Percentiles rank a stretch among this genome's conserved stretches.
phyloP scores from a whole-genome alignment of 306 rosid genomes.

The Dalbergia cochinchinensis region DNA sequence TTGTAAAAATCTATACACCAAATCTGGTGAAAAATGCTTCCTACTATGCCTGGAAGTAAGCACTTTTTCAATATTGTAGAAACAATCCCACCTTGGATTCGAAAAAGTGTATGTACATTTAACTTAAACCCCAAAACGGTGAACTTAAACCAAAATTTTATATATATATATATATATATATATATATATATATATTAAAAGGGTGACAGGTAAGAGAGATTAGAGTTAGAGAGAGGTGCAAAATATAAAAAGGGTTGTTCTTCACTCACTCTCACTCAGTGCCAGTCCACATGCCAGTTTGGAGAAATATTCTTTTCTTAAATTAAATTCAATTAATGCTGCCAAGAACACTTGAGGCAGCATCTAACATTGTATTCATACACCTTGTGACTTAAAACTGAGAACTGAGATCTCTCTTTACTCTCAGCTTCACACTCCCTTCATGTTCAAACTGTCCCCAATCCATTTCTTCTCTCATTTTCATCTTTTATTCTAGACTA shows the following conservation, averaged over 20 bases:
- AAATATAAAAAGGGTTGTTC: conserved; percentile 64
- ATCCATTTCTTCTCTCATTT: conserved; percentile 39
- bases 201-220: conserved; percentile 56
- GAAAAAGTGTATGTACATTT: conserved; percentile 41
- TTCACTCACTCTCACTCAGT: conserved; percentile 62
- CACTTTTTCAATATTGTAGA: conserved; percentile 50
- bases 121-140: conserved; percentile 35
- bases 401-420: conserved; percentile 48
- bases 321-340: conserved; percentile 52
- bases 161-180: background rate
- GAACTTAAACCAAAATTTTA: conserved; percentile 5
- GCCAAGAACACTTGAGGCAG: conserved; percentile 73
- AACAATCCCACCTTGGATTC: conserved; percentile 69
- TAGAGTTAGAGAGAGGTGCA: conserved; percentile 40
- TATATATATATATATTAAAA: conserved; percentile 2
- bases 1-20: conserved; percentile 61
- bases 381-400: conserved; percentile 53
- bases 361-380: conserved; percentile 53
- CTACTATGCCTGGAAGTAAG: conserved; percentile 54
- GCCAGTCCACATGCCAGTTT: conserved; percentile 75
- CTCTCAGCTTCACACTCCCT: conserved; percentile 39
- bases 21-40: conserved; percentile 63
- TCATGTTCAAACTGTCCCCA: conserved; percentile 36
- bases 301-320: conserved; percentile 48
- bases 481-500: conserved; percentile 14